A percentile compares a stretch with the other conserved stretches of the same genome.
These are phyloP conservation scores for Arachnomyces sp. DNA, from an alignment of 2,329 filamentous ascomycete species.

Conservation along the genomic window DNA sequence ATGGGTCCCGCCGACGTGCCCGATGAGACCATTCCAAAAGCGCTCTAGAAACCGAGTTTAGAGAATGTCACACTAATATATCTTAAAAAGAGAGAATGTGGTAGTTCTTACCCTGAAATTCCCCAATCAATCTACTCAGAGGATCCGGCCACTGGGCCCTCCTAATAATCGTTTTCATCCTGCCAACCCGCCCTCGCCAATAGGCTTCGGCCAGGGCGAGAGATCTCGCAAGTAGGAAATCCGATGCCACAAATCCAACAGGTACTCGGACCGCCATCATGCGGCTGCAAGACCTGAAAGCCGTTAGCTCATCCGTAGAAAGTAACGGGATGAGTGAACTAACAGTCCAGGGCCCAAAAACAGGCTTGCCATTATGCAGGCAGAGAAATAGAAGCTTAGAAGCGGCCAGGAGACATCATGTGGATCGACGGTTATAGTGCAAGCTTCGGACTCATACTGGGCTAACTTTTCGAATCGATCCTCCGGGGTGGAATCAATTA, in stretches of 20 bases:
- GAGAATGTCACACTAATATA: too few species aligned
- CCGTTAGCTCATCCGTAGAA: conserved; percentile 1
- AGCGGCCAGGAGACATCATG: too few species aligned
- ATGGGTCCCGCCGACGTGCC: too few species aligned
- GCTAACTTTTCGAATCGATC: too few species aligned
- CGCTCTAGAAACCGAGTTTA: too few species aligned
- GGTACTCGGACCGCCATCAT: conserved; percentile 31
- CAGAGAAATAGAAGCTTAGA: too few species aligned
- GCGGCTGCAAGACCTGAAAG: conserved; percentile 30
- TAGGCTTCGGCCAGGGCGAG: conserved; percentile 29
- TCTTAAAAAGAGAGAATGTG: neutral
- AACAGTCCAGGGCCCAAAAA: too few species aligned
- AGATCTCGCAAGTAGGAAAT: conserved; percentile 26
- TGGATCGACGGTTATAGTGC: too few species aligned
- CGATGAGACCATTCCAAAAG: too few species aligned
- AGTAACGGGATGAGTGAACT: too few species aligned
- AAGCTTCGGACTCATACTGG: too few species aligned
- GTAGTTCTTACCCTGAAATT: conserved; percentile 27
- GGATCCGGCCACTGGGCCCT: conserved; percentile 26
- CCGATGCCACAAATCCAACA: conserved; percentile 18
- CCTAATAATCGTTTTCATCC: conserved; percentile 29
- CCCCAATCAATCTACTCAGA: conserved; percentile 23
- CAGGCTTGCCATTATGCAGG: too few species aligned
- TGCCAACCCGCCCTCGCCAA: conserved; percentile 30
- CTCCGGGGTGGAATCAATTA: neutral